These are phyloP conservation scores for Spergularia azorica DNA, from an alignment of 179 eudicot genomes.

Conservation along the genomic window DNA sequence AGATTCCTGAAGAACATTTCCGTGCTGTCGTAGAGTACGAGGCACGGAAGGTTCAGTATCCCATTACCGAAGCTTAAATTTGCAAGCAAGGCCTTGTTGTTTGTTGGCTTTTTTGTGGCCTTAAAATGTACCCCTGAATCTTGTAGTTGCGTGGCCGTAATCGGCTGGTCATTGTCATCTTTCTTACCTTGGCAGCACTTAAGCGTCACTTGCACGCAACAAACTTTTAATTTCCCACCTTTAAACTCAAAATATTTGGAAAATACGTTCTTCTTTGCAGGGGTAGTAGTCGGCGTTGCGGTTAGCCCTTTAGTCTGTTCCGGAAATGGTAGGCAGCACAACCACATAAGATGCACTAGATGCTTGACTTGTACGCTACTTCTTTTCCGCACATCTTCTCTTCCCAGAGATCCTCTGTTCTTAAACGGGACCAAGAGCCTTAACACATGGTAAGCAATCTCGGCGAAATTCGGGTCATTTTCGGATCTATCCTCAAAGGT, in stretches of 20 bases:
- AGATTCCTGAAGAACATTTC: slow-evolving; percentile 10
- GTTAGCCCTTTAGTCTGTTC: not conserved
- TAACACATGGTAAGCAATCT: not conserved
- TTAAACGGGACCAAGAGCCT: not conserved
- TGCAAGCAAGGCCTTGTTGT: not conserved
- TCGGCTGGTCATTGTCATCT: not conserved
- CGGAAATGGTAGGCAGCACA: not conserved
- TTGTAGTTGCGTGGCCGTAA: not conserved
- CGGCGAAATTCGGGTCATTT: not conserved
- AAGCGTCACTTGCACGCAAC: not conserved
- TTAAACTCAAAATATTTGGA: not conserved
- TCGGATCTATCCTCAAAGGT: not conserved
- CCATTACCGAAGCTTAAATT: not conserved
- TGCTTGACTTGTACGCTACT: not conserved
- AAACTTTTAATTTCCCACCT: not conserved
- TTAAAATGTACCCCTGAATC: slow-evolving; percentile 3
- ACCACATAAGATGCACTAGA: slow-evolving; percentile 1
- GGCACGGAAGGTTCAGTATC: not conserved
- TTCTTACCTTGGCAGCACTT: not conserved
- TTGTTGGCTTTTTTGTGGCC: not conserved
- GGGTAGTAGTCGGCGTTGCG: not conserved
- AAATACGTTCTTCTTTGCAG: not conserved
- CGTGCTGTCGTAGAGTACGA: not conserved
- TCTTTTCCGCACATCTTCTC: not conserved
- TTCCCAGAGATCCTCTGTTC: not conserved